Conservation (phyloP, 257 asterid genomes). For the Gentiana macrophylla region DNA sequence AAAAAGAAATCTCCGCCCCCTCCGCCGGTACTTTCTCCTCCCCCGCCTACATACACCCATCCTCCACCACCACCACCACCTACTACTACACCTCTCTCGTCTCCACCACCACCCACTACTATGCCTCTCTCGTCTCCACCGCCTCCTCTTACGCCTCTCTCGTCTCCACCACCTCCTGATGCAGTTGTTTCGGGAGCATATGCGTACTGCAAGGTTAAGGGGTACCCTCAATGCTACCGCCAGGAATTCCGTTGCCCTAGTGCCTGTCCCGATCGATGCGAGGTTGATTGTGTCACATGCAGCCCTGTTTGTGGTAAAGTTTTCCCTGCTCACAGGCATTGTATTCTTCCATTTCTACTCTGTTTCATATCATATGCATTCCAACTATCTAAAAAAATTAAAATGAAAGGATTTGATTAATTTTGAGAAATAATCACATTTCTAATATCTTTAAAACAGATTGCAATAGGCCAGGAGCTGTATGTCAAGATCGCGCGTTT, state of each 20-base stretch:
- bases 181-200: slow-evolving; percentile 15
- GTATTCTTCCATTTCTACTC: too few species aligned
- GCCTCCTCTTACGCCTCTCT: too few species aligned
- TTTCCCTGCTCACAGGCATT: slow-evolving; percentile 3
- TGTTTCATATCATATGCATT: too few species aligned
- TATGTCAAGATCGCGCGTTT: slow-evolving; percentile 84
- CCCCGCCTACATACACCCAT: slow-evolving; percentile 19
- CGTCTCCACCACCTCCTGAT: slow-evolving; percentile 19
- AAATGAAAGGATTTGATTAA: neutral
- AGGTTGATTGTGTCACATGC: slow-evolving; percentile 24
- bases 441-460: slow-evolving; percentile 20
- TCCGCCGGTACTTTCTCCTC: slow-evolving; percentile 14
- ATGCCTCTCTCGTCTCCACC: too few species aligned
- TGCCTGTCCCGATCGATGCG: slow-evolving; percentile 16
- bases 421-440: neutral
- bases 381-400: too few species aligned
- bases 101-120: too few species aligned
- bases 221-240: slow-evolving; percentile 16
- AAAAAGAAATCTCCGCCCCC: slow-evolving; percentile 13
- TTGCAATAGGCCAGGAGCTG: slow-evolving; percentile 76
- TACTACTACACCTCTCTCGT: too few species aligned
- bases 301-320: slow-evolving; percentile 39
- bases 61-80: slow-evolving; percentile 12
- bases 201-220: slow-evolving; percentile 15
- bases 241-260: slow-evolving; percentile 17